These are phyloP conservation scores for Prunella vulgaris DNA, from an alignment of 257 asterid genomes.

Conservation along the genomic window DNA sequence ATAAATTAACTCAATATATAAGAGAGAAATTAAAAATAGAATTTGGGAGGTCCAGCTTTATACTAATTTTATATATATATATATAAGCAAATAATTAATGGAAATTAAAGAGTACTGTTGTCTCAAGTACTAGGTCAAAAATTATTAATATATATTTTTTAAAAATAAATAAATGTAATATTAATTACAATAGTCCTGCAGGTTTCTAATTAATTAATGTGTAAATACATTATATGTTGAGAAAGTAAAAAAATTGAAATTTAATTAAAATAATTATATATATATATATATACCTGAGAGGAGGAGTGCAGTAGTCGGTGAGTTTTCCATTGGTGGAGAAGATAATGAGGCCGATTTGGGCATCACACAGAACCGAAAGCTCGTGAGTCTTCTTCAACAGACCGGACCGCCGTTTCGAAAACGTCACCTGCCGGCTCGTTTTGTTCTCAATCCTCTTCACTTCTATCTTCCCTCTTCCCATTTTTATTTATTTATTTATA, in stretches of 20 bases:
- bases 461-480: constrained; percentile 85
- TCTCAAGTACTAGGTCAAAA: constrained; percentile 21
- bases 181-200: too few relatives aligned
- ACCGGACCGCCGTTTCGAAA: constrained; percentile 68
- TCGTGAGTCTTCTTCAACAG: constrained; percentile 84
- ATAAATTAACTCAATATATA: too few relatives aligned
- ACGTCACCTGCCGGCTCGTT: constrained; percentile 78
- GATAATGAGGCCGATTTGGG: constrained; percentile 67
- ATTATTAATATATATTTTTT: too few relatives aligned
- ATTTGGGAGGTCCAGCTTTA: too few relatives aligned
- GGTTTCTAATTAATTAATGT: too few relatives aligned
- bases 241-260: too few relatives aligned
- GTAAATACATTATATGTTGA: too few relatives aligned
- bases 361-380: constrained; percentile 85
- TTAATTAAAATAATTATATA: background rate
- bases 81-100: too few relatives aligned
- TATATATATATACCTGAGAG: constrained; percentile 49
- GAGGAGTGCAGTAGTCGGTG: constrained; percentile 54
- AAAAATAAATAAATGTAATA: too few relatives aligned
- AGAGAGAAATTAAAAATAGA: too few relatives aligned
- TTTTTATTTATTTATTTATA: background rate
- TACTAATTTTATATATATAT: too few relatives aligned
- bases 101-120: too few relatives aligned
- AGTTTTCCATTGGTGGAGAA: constrained; percentile 77
- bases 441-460: constrained; percentile 85